Evolutionary conservation across 139 green algal species (phyloP).

Genomic region (Asterochloris erici): DNA sequence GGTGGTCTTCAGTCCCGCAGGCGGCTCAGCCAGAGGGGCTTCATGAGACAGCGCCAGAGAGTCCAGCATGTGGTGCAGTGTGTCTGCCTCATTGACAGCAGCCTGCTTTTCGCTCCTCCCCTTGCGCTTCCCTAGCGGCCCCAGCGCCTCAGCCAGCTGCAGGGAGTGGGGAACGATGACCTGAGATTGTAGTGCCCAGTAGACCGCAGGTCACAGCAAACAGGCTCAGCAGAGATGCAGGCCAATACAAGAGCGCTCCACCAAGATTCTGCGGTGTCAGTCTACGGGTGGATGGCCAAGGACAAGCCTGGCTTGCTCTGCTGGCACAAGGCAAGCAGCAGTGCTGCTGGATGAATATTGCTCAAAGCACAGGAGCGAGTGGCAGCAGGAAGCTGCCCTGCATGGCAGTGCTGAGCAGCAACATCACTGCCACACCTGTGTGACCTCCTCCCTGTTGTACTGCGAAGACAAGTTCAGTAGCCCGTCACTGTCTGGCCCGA

Average conservation of each 20-base stretch:
- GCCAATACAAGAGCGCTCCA: too few relatives aligned
- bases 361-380: background rate
- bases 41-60: constrained; percentile 8
- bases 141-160: background rate
- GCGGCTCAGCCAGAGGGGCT: background rate
- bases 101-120: constrained; percentile 5
- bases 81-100: background rate
- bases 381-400: background rate
- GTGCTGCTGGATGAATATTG: background rate
- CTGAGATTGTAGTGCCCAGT: too few relatives aligned
- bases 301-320: background rate
- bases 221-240: too few relatives aligned
- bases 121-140: background rate
- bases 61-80: constrained; percentile 30
- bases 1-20: constrained; percentile 14
- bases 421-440: background rate
- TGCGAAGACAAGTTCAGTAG: constrained; percentile 41
- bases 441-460: background rate
- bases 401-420: background rate
- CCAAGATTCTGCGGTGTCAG: too few relatives aligned
- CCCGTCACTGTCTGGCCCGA: constrained; percentile 50
- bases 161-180: background rate
- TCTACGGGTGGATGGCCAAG: too few relatives aligned
- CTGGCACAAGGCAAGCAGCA: background rate
- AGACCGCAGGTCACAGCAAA: background rate